Evolutionary conservation across 768 basidiomycete genomes (phyloP).

Genomic region (Lepiota venenata): DNA sequence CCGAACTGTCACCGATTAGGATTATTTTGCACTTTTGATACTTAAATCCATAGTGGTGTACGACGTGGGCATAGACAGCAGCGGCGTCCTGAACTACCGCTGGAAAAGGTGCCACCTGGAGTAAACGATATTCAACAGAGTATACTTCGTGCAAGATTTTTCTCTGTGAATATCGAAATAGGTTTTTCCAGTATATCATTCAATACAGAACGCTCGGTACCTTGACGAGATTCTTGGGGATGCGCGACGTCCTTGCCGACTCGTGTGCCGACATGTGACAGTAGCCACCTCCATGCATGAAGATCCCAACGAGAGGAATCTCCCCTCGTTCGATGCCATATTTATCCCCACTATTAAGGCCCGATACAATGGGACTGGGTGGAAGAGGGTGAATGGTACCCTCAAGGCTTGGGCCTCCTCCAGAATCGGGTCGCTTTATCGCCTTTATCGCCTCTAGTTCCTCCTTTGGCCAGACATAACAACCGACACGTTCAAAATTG

Average conservation of each 20-base stretch:
- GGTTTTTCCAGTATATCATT: not conserved
- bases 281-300: conserved; percentile 54
- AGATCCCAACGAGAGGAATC: conserved; percentile 40
- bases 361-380: not conserved
- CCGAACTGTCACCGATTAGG: conserved; percentile 53
- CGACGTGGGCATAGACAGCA: conserved; percentile 46
- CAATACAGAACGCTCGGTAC: conserved; percentile 18
- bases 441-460: conserved; percentile 1
- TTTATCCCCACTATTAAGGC: not conserved
- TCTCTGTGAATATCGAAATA: conserved; percentile 18
- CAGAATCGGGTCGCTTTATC: not conserved
- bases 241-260: conserved; percentile 40
- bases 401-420: conserved; percentile 1
- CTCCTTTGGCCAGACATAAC: conserved; percentile 45
- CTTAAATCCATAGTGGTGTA: conserved; percentile 25
- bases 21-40: conserved; percentile 32
- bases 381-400: not conserved
- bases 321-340: conserved; percentile 15
- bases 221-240: conserved; percentile 44
- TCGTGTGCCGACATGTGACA: conserved; percentile 59
- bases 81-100: conserved; percentile 51
- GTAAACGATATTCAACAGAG: conserved; percentile 48
- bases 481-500: conserved; percentile 40
- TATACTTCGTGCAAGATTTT: conserved; percentile 33
- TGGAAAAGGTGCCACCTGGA: conserved; percentile 53